Conservation (phyloP, 371 early-diverging fungal species). For the Syncephalastrum racemosum region DNA sequence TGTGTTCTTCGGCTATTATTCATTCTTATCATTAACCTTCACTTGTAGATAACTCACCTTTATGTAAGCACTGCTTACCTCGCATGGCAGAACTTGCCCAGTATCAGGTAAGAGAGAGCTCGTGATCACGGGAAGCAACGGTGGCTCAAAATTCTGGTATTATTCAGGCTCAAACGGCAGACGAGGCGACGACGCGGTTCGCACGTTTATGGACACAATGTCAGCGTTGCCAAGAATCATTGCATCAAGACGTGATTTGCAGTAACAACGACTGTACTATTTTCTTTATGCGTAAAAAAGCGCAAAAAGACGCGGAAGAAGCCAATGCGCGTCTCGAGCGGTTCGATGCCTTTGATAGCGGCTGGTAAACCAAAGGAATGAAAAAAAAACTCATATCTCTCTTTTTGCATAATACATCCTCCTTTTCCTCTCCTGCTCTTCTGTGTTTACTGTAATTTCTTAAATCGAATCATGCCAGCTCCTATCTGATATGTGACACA, state of each 20-base stretch:
- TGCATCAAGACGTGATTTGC: slow-evolving; percentile 98
- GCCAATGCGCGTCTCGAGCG: slow-evolving; percentile 24
- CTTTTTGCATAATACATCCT: slow-evolving; percentile 2
- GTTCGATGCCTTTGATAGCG: too few relatives aligned
- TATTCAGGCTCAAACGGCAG: slow-evolving; percentile 53
- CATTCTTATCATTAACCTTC: background rate
- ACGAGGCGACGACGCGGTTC: slow-evolving; percentile 78
- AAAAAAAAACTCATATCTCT: background rate
- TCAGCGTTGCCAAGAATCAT: slow-evolving; percentile 97
- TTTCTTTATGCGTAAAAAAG: slow-evolving; percentile 99
- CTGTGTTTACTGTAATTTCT: too few relatives aligned
- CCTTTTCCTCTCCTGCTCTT: too few relatives aligned
- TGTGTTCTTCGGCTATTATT: slow-evolving; percentile 10
- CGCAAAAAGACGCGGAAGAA: slow-evolving; percentile 93
- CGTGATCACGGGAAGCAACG: background rate
- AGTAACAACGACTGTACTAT: slow-evolving; percentile 98
- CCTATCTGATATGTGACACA: too few relatives aligned
- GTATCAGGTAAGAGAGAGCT: slow-evolving; percentile 47
- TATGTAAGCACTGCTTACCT: slow-evolving; percentile 80
- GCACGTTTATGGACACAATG: slow-evolving; percentile 99
- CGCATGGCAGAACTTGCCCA: slow-evolving; percentile 78
- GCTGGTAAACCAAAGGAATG: background rate
- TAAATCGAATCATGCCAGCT: too few relatives aligned
- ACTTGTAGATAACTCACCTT: slow-evolving; percentile 54
- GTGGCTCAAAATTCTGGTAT: background rate